Percentiles rank a stretch among this genome's conserved stretches.
phyloP scores from a whole-genome alignment of 2,329 filamentous ascomycete genomes.

The Metarhizium anisopliae region DNA sequence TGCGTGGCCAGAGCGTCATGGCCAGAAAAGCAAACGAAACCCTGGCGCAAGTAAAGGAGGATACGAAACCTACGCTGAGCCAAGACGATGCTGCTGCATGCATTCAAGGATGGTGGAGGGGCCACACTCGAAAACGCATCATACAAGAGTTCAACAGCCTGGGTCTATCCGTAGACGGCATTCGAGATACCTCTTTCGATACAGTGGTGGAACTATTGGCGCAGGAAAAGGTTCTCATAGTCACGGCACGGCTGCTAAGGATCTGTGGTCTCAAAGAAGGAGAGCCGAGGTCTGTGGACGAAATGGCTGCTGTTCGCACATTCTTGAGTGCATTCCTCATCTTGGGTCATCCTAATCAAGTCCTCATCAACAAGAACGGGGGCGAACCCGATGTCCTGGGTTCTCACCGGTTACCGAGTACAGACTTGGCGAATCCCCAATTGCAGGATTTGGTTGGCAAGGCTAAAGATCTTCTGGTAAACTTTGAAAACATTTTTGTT shows the following conservation, averaged over 20 bases:
- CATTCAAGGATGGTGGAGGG: conserved; percentile 65
- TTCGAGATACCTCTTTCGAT: conserved; percentile 64
- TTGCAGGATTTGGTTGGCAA: conserved; percentile 67
- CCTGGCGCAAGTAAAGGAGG: conserved; percentile 41
- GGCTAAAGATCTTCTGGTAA: conserved; percentile 66
- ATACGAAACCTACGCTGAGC: conserved; percentile 35
- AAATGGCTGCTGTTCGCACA: conserved; percentile 63
- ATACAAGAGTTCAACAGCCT: conserved; percentile 59
- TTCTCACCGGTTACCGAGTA: conserved; percentile 23
- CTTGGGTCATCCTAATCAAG: conserved; percentile 67
- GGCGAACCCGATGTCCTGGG: conserved; percentile 24
- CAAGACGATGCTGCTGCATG: conserved; percentile 53
- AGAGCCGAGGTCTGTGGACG: conserved; percentile 50
- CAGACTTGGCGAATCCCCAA: conserved; percentile 51
- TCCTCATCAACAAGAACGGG: conserved; percentile 66
- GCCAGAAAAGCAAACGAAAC: conserved; percentile 40
- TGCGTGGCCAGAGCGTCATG: conserved; percentile 42
- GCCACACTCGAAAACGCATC: conserved; percentile 44
- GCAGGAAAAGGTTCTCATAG: conserved; percentile 54
- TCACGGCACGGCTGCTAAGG: conserved; percentile 58
- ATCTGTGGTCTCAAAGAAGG: conserved; percentile 63
- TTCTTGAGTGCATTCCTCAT: conserved; percentile 77
- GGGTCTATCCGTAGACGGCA: conserved; percentile 60
- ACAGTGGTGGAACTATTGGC: conserved; percentile 61
- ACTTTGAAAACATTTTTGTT: conserved; percentile 66